phyloP scores from a whole-genome alignment of 2,329 filamentous ascomycete genomes.

The Leptographium flavum region DNA sequence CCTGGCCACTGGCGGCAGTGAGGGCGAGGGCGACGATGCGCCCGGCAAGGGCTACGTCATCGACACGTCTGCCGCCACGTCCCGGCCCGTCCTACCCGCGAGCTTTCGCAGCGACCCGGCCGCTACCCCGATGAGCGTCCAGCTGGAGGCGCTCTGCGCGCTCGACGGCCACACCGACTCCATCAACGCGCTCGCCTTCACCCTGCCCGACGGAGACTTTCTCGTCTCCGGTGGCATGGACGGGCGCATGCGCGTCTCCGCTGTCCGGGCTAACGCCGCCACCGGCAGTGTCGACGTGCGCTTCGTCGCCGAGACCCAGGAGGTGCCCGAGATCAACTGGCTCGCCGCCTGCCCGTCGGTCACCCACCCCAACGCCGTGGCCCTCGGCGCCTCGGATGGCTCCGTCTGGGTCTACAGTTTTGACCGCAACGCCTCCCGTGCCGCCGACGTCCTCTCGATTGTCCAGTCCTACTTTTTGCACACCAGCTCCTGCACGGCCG shows the following conservation, averaged over 20 bases:
- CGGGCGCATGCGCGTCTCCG: constrained; percentile 63
- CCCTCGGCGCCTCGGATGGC: constrained; percentile 78
- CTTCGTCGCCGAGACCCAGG: constrained; percentile 64
- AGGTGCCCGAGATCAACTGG: constrained; percentile 96
- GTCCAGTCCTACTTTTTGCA: constrained; percentile 89
- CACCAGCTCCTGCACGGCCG: constrained; percentile 73
- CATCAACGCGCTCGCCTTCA: constrained; percentile 76
- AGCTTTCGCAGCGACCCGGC: constrained; percentile 57
- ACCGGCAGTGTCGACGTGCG: constrained; percentile 26
- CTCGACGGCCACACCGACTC: constrained; percentile 88
- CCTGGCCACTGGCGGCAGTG: constrained; percentile 71
- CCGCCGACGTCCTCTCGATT: constrained; percentile 54
- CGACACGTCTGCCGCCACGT: constrained; percentile 51
- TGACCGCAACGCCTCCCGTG: constrained; percentile 40
- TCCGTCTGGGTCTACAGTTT: constrained; percentile 95
- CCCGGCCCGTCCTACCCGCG: constrained; percentile 56
- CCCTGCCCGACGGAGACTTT: constrained; percentile 68
- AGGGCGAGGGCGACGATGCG: constrained; percentile 41
- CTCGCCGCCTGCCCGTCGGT: constrained; percentile 59
- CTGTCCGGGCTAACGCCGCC: constrained; percentile 29
- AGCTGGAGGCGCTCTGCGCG: constrained; percentile 51
- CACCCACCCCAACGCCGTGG: constrained; percentile 63
- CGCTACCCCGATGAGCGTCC: constrained; percentile 36
- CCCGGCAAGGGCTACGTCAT: constrained; percentile 77
- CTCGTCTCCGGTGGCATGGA: constrained; percentile 80